phyloP scores from a whole-genome alignment of 352 stramenopile genomes.

The Pythium coloratum region DNA sequence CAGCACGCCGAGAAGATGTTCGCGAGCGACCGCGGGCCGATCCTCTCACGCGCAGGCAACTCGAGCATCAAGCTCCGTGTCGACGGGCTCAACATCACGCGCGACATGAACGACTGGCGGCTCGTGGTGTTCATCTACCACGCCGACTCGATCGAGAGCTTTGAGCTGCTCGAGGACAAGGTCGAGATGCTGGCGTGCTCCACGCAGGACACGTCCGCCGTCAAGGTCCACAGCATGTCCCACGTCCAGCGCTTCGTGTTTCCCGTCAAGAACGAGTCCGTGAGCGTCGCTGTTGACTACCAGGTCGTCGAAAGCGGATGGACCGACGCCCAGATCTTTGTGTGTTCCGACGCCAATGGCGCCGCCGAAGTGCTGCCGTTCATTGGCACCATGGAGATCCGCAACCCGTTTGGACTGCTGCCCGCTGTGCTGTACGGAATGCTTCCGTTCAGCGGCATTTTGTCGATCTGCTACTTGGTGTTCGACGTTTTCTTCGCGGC shows the following conservation, averaged over 20 bases:
- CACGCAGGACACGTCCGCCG: conserved; percentile 29
- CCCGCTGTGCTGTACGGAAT: conserved; percentile 84
- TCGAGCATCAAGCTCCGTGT: conserved; percentile 74
- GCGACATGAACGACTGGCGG: conserved; percentile 63
- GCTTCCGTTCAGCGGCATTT: conserved; percentile 78
- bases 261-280: conserved; percentile 49
- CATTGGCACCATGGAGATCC: conserved; percentile 68
- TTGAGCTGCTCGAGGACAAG: conserved; percentile 61
- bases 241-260: conserved; percentile 67
- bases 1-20: conserved; percentile 89
- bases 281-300: conserved; percentile 56
- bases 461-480: conserved; percentile 72
- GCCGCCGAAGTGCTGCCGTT: conserved; percentile 60
- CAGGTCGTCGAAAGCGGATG: conserved; percentile 64
- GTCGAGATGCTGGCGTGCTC: conserved; percentile 74
- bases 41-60: conserved; percentile 63
- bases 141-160: conserved; percentile 65
- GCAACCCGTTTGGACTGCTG: conserved; percentile 80
- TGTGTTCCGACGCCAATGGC: conserved; percentile 61
- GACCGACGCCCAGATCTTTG: conserved; percentile 81
- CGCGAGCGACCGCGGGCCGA: conserved; percentile 62
- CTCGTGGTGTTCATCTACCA: conserved; percentile 86
- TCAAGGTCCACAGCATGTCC: conserved; percentile 65
- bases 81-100: conserved; percentile 68
- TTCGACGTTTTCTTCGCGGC: conserved; percentile 80